Evolutionary conservation across 768 basidiomycete genomes (phyloP).

Genomic region (Ramaria sp.): DNA sequence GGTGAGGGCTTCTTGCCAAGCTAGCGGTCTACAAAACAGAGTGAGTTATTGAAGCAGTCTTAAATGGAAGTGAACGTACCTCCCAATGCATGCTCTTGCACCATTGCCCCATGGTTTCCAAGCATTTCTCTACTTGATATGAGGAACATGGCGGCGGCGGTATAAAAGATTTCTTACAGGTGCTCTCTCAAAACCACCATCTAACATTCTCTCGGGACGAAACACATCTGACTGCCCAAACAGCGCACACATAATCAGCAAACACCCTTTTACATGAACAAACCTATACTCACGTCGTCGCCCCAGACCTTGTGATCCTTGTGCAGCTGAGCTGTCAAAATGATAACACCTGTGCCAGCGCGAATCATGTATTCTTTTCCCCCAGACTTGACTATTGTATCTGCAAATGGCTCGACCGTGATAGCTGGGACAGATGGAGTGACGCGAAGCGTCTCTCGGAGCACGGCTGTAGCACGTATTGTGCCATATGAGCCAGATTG

Average conservation of each 20-base stretch:
- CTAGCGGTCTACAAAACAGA: slow-evolving; percentile 34
- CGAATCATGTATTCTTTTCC: slow-evolving; percentile 31
- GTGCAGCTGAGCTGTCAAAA: slow-evolving; percentile 23
- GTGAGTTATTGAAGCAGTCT: slow-evolving; percentile 18
- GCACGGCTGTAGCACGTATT: slow-evolving; percentile 19
- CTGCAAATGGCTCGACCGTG: slow-evolving; percentile 23
- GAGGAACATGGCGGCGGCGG: too few relatives aligned
- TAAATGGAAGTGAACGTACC: not conserved
- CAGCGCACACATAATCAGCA: not conserved
- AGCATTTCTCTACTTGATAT: slow-evolving; percentile 28
- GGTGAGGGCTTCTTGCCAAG: slow-evolving; percentile 36
- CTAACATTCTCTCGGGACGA: slow-evolving; percentile 38
- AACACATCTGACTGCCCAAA: slow-evolving; percentile 24
- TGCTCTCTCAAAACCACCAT: slow-evolving; percentile 36
- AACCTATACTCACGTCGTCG: slow-evolving; percentile 29
- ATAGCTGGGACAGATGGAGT: slow-evolving; percentile 28
- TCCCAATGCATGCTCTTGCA: slow-evolving; percentile 17
- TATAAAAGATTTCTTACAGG: slow-evolving; percentile 22
- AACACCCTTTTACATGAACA: not conserved
- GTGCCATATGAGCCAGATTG: too few relatives aligned
- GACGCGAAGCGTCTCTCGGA: slow-evolving; percentile 26
- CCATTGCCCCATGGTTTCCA: slow-evolving; percentile 30
- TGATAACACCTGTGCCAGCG: slow-evolving; percentile 19
- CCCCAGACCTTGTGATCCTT: slow-evolving; percentile 37
- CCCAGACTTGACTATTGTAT: slow-evolving; percentile 22